Evolutionary conservation across 192 early-diverging fungal species (phyloP).

Genomic region (Backusella macrospora): DNA sequence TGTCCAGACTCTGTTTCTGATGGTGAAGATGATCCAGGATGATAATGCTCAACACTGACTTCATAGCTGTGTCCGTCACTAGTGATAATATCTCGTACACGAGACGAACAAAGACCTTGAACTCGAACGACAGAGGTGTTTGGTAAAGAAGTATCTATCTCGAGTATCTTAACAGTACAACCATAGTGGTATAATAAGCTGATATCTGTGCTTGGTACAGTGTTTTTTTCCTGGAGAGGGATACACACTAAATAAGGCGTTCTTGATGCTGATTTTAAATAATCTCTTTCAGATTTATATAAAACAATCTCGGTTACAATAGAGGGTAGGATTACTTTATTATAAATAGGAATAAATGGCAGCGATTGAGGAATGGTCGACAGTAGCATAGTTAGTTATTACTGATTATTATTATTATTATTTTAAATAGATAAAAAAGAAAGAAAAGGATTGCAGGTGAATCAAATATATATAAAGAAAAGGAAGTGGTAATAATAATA

Average conservation of each 20-base stretch:
- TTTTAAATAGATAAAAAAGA: not conserved
- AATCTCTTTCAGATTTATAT: not conserved
- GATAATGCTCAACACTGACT: conserved; percentile 51
- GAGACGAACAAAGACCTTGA: conserved; percentile 65
- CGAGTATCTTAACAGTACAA: conserved; percentile 54
- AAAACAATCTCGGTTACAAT: conserved; percentile 2
- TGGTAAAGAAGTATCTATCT: conserved; percentile 42
- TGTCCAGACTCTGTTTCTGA: not conserved
- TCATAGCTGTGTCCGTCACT: conserved; percentile 48
- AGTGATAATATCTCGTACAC: conserved; percentile 49
- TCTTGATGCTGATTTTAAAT: not conserved
- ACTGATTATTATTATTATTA: not conserved
- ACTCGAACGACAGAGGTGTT: conserved; percentile 59
- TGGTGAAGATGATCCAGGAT: conserved; percentile 27
- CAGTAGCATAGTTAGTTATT: not conserved
- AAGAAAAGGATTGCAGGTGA: not conserved
- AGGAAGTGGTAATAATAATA: not conserved
- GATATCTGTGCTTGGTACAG: not conserved
- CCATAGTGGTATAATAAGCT: conserved; percentile 48
- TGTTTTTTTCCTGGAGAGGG: not conserved
- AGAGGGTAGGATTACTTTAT: conserved; percentile 3
- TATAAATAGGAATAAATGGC: not conserved
- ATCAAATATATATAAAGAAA: not conserved
- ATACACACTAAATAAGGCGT: not conserved
- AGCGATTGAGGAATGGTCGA: not conserved